phyloP scores from a whole-genome alignment of 2,329 filamentous ascomycete genomes.

The Xylaria hypoxylon region DNA sequence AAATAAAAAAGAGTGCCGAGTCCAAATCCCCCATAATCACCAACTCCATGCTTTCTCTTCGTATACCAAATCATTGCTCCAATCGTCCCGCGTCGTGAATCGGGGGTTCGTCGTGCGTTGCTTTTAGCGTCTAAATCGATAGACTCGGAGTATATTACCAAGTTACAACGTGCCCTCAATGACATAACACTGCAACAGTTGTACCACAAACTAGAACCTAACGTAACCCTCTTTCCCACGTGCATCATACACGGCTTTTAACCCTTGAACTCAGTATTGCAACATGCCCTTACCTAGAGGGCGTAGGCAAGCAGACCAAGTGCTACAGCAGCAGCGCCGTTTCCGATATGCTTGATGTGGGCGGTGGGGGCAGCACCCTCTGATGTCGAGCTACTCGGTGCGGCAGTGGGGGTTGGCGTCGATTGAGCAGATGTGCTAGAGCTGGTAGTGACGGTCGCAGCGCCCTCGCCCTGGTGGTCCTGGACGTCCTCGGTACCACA shows the following conservation, averaged over 20 bases:
- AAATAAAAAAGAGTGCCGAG: constrained; percentile 17
- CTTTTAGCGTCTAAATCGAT: constrained; percentile 16
- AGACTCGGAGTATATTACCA: constrained; percentile 10
- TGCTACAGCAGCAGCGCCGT: constrained; percentile 62
- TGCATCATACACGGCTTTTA: constrained; percentile 2
- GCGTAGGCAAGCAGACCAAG: constrained; percentile 65
- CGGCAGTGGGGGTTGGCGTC: constrained; percentile 32
- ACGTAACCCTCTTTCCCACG: not conserved
- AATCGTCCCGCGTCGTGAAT: constrained; percentile 26
- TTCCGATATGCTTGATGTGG: constrained; percentile 53
- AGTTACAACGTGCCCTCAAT: constrained; percentile 9
- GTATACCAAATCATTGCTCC: constrained; percentile 34
- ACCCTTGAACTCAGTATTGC: constrained; percentile 19
- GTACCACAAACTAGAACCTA: not conserved
- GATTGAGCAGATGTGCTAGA: constrained; percentile 46
- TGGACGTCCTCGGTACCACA: constrained; percentile 61
- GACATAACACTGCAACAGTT: not conserved
- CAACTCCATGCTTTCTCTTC: constrained; percentile 22
- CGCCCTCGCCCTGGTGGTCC: constrained; percentile 50
- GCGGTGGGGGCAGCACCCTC: constrained; percentile 45
- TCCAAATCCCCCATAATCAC: constrained; percentile 21
- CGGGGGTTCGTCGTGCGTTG: constrained; percentile 10
- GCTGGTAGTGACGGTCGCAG: constrained; percentile 45
- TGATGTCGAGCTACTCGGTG: constrained; percentile 43
- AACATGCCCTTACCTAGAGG: constrained; percentile 53